Evolutionary conservation across 1,284 basidiomycete genomes (phyloP), one percentile per base, ranked within the genome.

Genomic region (Ganoderma lingzhi): DNA sequence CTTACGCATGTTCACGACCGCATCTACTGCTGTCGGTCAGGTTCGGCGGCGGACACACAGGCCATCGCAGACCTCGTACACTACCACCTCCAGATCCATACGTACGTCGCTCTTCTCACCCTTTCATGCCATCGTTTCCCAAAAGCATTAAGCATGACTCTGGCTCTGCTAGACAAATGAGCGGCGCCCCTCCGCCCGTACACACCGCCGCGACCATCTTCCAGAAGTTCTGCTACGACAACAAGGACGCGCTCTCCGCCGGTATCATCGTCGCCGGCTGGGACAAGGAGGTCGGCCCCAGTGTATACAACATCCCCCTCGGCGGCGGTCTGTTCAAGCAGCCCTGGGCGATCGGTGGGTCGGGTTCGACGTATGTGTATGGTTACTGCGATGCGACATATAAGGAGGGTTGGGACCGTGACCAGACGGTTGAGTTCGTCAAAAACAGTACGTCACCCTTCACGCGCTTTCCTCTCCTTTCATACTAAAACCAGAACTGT

Each of bases 351-450:
- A 98, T 98, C 75, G 96, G 96, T 78, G 96, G 96, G 42, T 98
- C 96, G 66, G 98, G 98, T 17, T 98, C 96, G 55, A 96, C 96
- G 14, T 99, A 99, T 80, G 96, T 99, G 23, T 99, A 99, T 79
- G 98, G 97, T 62, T 99, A 98, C 84, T 99, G 98, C 79, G 98
- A 99, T 81, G 96, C 98, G 39, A 99, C 96, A n/a, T 99, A 95
- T 82, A 84, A 90, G 79, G 96, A 97, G 45, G 96, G 94, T n/a
- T 97, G 95, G 97, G 90, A 88, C 3, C 88, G 89, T 75, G 95
- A 96, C 56, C 89, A 99, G 83, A 99, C 97, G 0, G 82, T 99
- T 69, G 86, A 97, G 59, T 99, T 99, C 80, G 97, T 99, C 67
- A 94, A 92, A 84, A 98, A 99, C 83, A 96, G 96, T 97, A 78